Evolutionary conservation across 129 eudicot species (phyloP).

Genomic region (Silybum marianum): DNA sequence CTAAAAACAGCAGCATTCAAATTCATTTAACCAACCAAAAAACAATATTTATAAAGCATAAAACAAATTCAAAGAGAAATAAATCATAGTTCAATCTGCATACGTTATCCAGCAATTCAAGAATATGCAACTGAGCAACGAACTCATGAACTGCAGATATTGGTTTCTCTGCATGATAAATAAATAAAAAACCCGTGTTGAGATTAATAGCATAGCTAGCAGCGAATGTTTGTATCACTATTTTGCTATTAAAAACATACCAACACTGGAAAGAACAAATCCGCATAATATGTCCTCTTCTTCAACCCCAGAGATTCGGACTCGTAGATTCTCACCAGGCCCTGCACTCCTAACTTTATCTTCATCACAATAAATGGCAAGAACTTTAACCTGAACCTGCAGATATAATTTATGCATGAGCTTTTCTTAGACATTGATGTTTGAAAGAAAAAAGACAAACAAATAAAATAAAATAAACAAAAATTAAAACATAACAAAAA

Average conservation of each 20-base stretch:
- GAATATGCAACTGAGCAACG: constrained; percentile 11
- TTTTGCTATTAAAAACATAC: constrained; percentile 35
- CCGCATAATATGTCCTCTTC: constrained; percentile 71
- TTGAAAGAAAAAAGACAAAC: background rate
- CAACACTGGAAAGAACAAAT: constrained; percentile 54
- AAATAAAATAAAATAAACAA: background rate
- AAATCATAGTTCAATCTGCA: constrained; percentile 1
- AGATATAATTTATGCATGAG: background rate
- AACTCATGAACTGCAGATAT: constrained; percentile 12
- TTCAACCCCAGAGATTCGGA: constrained; percentile 70
- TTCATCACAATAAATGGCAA: constrained; percentile 63
- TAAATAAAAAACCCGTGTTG: background rate
- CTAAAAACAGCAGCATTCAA: constrained; percentile 30
- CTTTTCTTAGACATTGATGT: background rate
- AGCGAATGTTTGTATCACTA: background rate
- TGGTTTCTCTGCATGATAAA: background rate
- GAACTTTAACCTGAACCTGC: constrained; percentile 81
- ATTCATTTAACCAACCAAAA: background rate
- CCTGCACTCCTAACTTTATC: constrained; percentile 60
- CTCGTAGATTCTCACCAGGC: constrained; percentile 77
- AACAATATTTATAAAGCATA: background rate
- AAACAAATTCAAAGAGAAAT: background rate
- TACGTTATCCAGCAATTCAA: constrained; percentile 70
- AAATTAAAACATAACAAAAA: background rate
- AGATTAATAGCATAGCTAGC: background rate